Percentiles rank a stretch among this genome's conserved stretches.
These are phyloP conservation scores for Salpingoeca rosetta DNA, from an alignment of 78 protist genomes.

Conservation along the genomic window DNA sequence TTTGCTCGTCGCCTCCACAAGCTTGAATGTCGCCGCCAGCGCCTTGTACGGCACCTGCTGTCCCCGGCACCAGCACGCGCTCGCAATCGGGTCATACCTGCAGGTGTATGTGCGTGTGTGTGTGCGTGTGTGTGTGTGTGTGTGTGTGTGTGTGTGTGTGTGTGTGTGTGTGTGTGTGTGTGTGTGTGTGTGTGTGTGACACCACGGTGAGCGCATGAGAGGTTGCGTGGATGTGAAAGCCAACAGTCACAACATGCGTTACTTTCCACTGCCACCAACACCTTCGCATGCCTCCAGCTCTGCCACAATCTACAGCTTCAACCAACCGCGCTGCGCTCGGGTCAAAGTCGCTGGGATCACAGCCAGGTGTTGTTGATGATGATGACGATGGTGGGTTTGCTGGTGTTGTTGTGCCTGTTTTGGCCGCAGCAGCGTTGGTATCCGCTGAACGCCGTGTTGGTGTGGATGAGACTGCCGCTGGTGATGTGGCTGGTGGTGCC, in stretches of 20 bases:
- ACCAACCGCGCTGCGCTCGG: no score
- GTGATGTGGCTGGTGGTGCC: no score
- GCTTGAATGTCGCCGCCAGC: constrained; percentile 46
- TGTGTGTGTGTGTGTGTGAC: background rate
- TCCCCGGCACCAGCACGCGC: background rate
- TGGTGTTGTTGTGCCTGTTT: no score
- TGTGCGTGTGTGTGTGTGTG: background rate
- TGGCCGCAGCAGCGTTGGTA: no score
- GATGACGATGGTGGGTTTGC: no score
- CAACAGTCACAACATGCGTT: no score
- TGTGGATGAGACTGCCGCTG: no score
- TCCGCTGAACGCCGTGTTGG: no score
- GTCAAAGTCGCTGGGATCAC: no score
- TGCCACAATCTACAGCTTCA: no score
- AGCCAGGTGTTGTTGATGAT: no score
- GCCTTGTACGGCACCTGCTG: constrained; percentile 46
- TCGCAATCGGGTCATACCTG: background rate
- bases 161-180: background rate
- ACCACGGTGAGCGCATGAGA: background rate
- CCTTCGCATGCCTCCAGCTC: background rate
- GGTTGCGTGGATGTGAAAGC: no score
- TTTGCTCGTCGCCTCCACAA: constrained; percentile 43
- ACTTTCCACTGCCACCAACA: background rate
- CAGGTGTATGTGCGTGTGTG: background rate
- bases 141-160: background rate